phyloP scores from a whole-genome alignment of 164 flowering plant genomes.

The Houttuynia cordata region DNA sequence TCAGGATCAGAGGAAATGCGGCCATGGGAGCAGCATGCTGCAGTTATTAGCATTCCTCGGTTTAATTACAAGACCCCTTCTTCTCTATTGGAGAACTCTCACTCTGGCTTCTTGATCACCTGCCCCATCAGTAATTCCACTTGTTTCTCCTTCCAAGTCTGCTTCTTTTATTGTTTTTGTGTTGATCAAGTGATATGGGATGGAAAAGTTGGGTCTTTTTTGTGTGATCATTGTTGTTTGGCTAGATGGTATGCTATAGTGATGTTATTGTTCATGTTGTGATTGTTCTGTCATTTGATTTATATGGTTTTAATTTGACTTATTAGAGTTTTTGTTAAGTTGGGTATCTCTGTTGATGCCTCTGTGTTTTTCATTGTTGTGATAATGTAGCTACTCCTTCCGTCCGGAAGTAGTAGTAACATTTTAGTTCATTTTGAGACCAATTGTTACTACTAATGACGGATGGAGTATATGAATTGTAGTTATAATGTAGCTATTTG shows the following conservation, averaged over 20 bases:
- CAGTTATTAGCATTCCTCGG: constrained; percentile 75
- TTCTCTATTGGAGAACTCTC: constrained; percentile 50
- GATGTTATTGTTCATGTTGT: not conserved
- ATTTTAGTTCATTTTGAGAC: no score
- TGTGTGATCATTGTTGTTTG: no score
- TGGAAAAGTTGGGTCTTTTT: not conserved
- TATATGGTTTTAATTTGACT: not conserved
- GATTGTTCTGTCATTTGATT: not conserved
- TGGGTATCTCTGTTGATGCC: not conserved
- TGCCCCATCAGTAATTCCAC: constrained; percentile 60
- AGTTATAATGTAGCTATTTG: no score
- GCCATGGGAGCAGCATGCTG: constrained; percentile 84
- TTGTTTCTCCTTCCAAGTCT: not conserved
- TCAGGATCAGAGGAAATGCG: constrained; percentile 16
- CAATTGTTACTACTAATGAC: no score
- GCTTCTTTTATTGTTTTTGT: not conserved
- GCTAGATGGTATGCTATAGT: no score
- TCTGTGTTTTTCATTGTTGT: not conserved
- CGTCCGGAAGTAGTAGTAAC: no score
- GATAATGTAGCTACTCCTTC: no score
- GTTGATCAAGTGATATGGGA: not conserved
- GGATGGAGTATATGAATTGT: no score
- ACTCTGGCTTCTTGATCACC: constrained; percentile 77
- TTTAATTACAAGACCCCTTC: constrained; percentile 87
- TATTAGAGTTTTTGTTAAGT: no score